Evolutionary conservation across 345 rosid species (phyloP), one percentile per base, ranked within the genome.

Genomic region (Aurinia saxatilis): DNA sequence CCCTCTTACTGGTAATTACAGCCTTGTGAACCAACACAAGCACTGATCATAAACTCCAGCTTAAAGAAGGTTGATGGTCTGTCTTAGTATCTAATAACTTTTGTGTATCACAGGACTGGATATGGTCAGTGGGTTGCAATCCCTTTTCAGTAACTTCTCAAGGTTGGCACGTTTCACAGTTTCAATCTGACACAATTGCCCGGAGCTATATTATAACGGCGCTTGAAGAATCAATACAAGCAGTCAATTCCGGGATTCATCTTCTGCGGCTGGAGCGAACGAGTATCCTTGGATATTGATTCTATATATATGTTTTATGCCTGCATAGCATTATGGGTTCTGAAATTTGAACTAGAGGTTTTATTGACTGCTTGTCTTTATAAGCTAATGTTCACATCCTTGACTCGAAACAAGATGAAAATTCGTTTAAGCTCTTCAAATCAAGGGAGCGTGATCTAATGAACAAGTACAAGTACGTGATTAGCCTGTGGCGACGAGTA

Each of bases 51-150:
- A 50, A 14, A 38, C 50, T 53, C 50, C 33, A 16, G 23, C 15
- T 45, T 13, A 27, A 33, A 35, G 31, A 44, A 42, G 34, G 55
- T 40, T 35, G 23, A 33, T 60, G 12, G 40, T 52, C 31, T 13
- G 23, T 51, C 67, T 44, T 39, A 23, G 27, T 9, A 39, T 47
- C 59, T 71, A 16, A 17, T 33, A 39, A 6, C 31, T 27, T 27
- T 14, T 57, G 50, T 50, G 27, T 75, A 66, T 78, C 57, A 45
- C 80, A 93, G 99, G 95, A 85, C 47, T 93, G 99, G 99, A 75
- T 80, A 57, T 93, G 99, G 99, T 90, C 96, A 8, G 95, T 90
- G 47, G 99, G 99, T 46, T 86, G 92, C 80, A 90, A 82, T 71
- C 95, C 95, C 14, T 83, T 87, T 70, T 83, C 97, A 56, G 55